Evolutionary conservation across 2,329 filamentous ascomycete genomes (phyloP), one percentile per base, ranked within the genome.

Genomic region (Paecilomyces fulvus): DNA sequence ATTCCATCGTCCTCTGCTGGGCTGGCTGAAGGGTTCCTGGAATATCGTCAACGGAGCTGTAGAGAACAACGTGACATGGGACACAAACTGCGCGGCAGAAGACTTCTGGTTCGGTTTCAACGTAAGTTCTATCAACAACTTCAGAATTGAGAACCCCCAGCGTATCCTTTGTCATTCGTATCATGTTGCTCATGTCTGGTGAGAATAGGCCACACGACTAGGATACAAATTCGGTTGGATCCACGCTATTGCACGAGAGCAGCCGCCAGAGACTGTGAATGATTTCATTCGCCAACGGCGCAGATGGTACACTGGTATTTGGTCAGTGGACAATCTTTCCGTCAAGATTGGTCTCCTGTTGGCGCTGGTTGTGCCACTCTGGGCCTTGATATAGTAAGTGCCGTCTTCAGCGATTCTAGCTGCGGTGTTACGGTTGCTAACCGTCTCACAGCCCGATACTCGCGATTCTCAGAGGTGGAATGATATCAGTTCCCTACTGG

Each of bases 171-270:
- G 12, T 14, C n/a, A 4, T 37, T n/a, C 6, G 14, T 43, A 8
- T n/a, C 37, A 17, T 43, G n/a, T 43, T 43, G 17, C n/a, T 43
- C 14, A 43, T 43, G 14, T 43, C n/a, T 28, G 25, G 23, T 3
- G 46, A 21, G 17, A 12, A 49, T n/a, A 59, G 58, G 58, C 56
- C 31, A 56, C 56, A 3, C 14, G 25, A 1, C 56, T 52, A 28
- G 56, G 56, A 2, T 59, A 54, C 51, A 59, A 58, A 33, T 59
- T 55, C n/a, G 56, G 53, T 28, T 59, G 58, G 58, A 17, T 58
- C 8, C 51, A 59, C 33, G 58, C 56, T 10, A 52, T 59, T 11
- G 52, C 53, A 17, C 53, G 56, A 25, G 56, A 59, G 25, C 58
- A 59, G 37, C 51, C 56, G 2, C 58, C 56, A 2, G 43, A 31